phyloP scores from a whole-genome alignment of 106 monocot species.

The Platanthera guangdongensis region DNA sequence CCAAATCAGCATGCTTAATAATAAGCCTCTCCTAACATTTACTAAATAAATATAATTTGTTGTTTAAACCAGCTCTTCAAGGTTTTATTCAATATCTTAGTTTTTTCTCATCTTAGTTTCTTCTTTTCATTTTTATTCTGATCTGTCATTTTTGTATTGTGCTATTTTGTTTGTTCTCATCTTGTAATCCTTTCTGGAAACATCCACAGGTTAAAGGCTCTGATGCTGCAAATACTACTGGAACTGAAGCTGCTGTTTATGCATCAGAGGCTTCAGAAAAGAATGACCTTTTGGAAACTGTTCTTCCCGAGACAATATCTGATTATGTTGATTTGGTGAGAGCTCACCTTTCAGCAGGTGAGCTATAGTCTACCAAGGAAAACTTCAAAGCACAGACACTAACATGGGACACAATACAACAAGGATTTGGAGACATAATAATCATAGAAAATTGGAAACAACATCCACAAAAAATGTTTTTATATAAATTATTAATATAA shows the following conservation, averaged over 20 bases:
- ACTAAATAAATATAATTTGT: not conserved
- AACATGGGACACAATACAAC: too few relatives aligned
- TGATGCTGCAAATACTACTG: conserved; percentile 80
- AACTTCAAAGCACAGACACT: too few relatives aligned
- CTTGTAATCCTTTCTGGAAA: not conserved
- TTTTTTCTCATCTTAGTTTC: not conserved
- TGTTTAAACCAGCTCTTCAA: not conserved
- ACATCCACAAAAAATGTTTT: too few relatives aligned
- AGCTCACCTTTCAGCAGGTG: conserved; percentile 83
- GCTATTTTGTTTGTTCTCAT: not conserved
- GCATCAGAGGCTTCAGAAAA: conserved; percentile 84
- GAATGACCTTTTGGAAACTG: conserved; percentile 73
- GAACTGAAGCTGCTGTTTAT: conserved; percentile 86
- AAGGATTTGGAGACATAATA: too few relatives aligned
- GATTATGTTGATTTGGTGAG: conserved; percentile 80
- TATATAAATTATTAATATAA: too few relatives aligned
- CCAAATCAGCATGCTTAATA: not conserved
- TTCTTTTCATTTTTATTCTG: not conserved
- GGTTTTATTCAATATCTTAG: not conserved
- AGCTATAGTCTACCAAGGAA: not conserved
- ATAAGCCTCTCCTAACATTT: not conserved
- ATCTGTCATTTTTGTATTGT: not conserved
- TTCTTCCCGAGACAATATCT: conserved; percentile 74
- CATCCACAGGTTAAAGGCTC: conserved; percentile 70
- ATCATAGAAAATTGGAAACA: too few relatives aligned